These are phyloP conservation scores for Aphanoascus verrucosus DNA, from an alignment of 2,329 filamentous ascomycete genomes.

Conservation along the genomic window DNA sequence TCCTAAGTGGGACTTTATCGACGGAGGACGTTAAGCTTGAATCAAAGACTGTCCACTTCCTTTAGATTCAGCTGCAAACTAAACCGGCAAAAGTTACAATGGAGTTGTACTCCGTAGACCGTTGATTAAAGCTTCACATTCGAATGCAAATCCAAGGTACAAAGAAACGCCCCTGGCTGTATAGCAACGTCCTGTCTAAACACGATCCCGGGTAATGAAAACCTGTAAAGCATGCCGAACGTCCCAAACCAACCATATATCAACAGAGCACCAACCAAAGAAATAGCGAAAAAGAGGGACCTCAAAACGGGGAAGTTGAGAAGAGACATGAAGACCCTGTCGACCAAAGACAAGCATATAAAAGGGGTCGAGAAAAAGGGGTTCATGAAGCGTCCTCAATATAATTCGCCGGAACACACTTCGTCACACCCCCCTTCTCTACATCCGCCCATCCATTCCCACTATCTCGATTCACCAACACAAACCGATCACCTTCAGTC, in stretches of 20 bases:
- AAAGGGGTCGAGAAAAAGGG: not conserved
- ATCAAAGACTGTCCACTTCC: too few species aligned
- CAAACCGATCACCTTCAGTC: slow-evolving; percentile 80
- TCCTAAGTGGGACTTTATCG: too few species aligned
- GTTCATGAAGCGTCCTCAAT: slow-evolving; percentile 48
- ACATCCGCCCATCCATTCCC: slow-evolving; percentile 97
- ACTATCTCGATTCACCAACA: slow-evolving; percentile 73
- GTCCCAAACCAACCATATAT: not conserved
- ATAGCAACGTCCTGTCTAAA: not conserved
- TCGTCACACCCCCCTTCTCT: slow-evolving; percentile 75
- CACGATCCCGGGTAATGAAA: not conserved
- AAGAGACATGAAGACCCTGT: not conserved
- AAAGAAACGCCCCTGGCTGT: not conserved
- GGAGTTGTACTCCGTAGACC: too few species aligned
- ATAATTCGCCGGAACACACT: slow-evolving; percentile 90
- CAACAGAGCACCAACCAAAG: not conserved
- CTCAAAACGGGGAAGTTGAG: too few species aligned
- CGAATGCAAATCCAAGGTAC: not conserved
- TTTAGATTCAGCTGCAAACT: too few species aligned
- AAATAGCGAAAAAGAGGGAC: not conserved
- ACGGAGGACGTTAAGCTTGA: too few species aligned
- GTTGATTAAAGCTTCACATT: too few species aligned
- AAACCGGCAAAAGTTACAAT: too few species aligned
- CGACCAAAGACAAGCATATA: not conserved
- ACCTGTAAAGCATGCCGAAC: slow-evolving; percentile 1